These are phyloP conservation scores for Parietaria judaica DNA, from an alignment of 306 rosid species.

Conservation along the genomic window DNA sequence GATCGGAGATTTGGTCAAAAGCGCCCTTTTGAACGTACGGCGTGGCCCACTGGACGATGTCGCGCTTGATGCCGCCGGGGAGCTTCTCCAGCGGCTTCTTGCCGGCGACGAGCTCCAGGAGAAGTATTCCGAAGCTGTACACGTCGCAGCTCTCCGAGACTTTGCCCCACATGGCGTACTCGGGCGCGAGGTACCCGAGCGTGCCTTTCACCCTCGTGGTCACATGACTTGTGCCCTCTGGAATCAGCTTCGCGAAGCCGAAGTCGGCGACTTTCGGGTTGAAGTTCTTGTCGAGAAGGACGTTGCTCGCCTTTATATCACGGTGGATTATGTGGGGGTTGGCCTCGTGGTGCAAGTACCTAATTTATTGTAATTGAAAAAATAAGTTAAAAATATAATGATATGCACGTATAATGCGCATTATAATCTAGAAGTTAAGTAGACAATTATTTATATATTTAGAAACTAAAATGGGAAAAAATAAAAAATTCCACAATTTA, in stretches of 20 bases:
- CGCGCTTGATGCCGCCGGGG: constrained; percentile 64
- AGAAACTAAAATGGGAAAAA: too few species aligned
- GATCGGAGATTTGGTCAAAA: constrained; percentile 48
- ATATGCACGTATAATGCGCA: background rate
- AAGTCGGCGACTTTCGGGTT: constrained; percentile 87
- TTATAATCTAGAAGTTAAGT: too few species aligned
- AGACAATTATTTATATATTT: too few species aligned
- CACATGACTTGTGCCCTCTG: constrained; percentile 71
- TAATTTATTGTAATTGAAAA: constrained; percentile 2
- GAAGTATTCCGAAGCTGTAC: constrained; percentile 77
- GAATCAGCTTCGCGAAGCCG: constrained; percentile 85
- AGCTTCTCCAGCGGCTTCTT: constrained; percentile 82
- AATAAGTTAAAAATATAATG: background rate
- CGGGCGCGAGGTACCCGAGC: constrained; percentile 87
- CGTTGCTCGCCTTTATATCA: constrained; percentile 90
- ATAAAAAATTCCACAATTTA: too few species aligned
- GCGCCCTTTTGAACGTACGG: constrained; percentile 46
- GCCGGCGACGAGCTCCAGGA: constrained; percentile 60
- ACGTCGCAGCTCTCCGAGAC: constrained; percentile 84
- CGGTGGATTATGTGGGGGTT: constrained; percentile 78
- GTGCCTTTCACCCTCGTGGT: constrained; percentile 89
- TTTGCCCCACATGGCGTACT: constrained; percentile 94
- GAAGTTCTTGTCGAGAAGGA: constrained; percentile 56
- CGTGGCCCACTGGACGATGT: constrained; percentile 73
- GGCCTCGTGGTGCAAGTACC: constrained; percentile 81